phyloP scores from a whole-genome alignment of 805 yeast genomes.

The Kuraishia molischiana region DNA sequence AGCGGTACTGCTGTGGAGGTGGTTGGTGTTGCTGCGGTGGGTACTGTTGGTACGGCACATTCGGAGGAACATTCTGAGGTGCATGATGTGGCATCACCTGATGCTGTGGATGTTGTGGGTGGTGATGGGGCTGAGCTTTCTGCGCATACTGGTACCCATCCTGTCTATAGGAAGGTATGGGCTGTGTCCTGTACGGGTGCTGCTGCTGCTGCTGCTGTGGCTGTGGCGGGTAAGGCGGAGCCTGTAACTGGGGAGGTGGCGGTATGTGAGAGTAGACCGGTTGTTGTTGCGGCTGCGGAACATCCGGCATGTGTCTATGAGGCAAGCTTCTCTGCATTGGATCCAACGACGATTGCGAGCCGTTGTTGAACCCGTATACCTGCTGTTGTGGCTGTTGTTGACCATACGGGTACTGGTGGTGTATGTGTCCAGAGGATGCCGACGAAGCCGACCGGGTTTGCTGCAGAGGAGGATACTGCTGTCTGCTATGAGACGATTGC shows the following conservation, averaged over 20 bases:
- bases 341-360: background rate
- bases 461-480: conserved; percentile 5
- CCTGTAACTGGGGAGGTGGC: conserved; percentile 4
- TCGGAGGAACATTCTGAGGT: conserved; percentile 3
- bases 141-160: conserved; percentile 8
- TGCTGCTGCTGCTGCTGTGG: conserved; percentile 7
- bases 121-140: conserved; percentile 9
- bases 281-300: conserved; percentile 1
- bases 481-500: background rate
- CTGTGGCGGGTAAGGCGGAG: background rate
- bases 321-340: background rate
- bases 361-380: background rate
- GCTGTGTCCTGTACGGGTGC: conserved; percentile 3
- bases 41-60: conserved; percentile 4
- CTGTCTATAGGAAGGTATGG: background rate
- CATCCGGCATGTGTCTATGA: background rate
- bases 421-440: too few relatives aligned
- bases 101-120: conserved; percentile 5
- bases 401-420: background rate
- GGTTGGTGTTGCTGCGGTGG: conserved; percentile 7
- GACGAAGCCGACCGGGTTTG: too few relatives aligned
- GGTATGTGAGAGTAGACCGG: conserved; percentile 3
- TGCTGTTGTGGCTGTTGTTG: background rate
- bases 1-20: conserved; percentile 6
- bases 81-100: conserved; percentile 1